A percentile compares a stretch with the other conserved stretches of the same genome.
These are phyloP conservation scores for Melanopsichium pennsylvanicum DNA, from an alignment of 1,284 basidiomycete genomes.

Conservation along the genomic window DNA sequence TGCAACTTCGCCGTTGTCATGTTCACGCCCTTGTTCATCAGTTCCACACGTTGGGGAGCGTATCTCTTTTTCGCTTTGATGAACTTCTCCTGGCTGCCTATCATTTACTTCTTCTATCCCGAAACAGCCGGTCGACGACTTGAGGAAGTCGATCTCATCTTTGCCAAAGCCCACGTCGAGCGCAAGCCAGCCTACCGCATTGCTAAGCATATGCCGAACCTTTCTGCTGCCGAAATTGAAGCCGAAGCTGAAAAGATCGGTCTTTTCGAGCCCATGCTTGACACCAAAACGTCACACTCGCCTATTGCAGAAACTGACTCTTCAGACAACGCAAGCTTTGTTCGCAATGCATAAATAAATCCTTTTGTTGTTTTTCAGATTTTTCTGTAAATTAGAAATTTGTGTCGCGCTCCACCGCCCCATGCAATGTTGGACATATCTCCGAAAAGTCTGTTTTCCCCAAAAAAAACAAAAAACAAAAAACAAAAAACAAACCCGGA, in stretches of 20 bases:
- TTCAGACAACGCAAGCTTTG: slow-evolving; percentile 1
- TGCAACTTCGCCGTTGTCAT: slow-evolving; percentile 69
- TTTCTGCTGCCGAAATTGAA: slow-evolving; percentile 37
- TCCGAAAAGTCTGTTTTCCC: neutral
- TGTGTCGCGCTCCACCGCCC: neutral
- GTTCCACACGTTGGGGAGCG: slow-evolving; percentile 67
- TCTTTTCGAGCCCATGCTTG: slow-evolving; percentile 13
- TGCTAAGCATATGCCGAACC: slow-evolving; percentile 44
- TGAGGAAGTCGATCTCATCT: slow-evolving; percentile 64
- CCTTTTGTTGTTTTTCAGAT: neutral
- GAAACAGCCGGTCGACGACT: slow-evolving; percentile 63
- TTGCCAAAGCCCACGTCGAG: slow-evolving; percentile 55
- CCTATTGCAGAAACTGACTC: slow-evolving; percentile 1
- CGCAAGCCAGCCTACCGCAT: slow-evolving; percentile 40
- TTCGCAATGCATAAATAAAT: neutral
- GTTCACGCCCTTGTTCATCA: slow-evolving; percentile 72
- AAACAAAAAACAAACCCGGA: no score
- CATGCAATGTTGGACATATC: neutral
- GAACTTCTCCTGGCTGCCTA: slow-evolving; percentile 62
- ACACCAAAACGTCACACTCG: neutral
- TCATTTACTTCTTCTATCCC: slow-evolving; percentile 64
- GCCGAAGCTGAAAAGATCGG: slow-evolving; percentile 46
- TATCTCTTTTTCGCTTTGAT: slow-evolving; percentile 64
- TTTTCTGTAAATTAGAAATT: no score
- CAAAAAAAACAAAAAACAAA: no score